Conservation (phyloP, 2,329 filamentous ascomycete species). For the Diplocarpon rosae region DNA sequence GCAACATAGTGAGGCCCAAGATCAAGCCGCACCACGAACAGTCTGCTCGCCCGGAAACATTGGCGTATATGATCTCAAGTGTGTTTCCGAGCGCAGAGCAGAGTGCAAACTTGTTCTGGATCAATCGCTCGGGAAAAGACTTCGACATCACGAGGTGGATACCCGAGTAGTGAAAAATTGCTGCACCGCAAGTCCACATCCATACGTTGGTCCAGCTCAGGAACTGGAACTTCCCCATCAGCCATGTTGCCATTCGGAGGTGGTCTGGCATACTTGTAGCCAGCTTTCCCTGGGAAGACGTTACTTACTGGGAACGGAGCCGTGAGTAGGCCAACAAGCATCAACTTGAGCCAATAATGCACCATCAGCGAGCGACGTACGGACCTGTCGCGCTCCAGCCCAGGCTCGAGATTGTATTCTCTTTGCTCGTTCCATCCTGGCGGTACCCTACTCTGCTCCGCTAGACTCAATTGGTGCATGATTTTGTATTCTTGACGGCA, state of each 20-base stretch:
- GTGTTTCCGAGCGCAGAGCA: slow-evolving; percentile 1
- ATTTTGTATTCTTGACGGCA: slow-evolving; percentile 3
- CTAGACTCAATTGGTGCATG: not conserved
- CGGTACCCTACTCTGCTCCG: not conserved
- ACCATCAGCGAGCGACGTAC: not conserved
- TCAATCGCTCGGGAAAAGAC: not conserved
- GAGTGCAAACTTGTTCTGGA: not conserved
- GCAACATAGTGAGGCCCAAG: not conserved
- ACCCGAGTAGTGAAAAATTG: not conserved
- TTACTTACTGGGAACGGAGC: not conserved
- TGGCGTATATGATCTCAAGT: not conserved
- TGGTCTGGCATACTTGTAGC: not conserved
- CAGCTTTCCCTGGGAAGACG: not conserved
- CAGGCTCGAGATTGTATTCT: not conserved
- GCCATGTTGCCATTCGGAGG: not conserved
- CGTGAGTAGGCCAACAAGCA: not conserved
- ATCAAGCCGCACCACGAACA: not conserved
- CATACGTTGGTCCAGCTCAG: slow-evolving; percentile 1
- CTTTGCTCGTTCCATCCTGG: not conserved
- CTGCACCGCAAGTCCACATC: slow-evolving; percentile 1
- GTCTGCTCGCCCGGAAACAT: not conserved
- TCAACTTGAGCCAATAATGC: not conserved
- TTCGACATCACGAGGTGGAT: not conserved
- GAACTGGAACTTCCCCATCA: not conserved
- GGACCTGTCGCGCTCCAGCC: not conserved